Evolutionary conservation across 2,329 filamentous ascomycete genomes (phyloP), one percentile per base, ranked within the genome.

Genomic region (Neonectria sp.): DNA sequence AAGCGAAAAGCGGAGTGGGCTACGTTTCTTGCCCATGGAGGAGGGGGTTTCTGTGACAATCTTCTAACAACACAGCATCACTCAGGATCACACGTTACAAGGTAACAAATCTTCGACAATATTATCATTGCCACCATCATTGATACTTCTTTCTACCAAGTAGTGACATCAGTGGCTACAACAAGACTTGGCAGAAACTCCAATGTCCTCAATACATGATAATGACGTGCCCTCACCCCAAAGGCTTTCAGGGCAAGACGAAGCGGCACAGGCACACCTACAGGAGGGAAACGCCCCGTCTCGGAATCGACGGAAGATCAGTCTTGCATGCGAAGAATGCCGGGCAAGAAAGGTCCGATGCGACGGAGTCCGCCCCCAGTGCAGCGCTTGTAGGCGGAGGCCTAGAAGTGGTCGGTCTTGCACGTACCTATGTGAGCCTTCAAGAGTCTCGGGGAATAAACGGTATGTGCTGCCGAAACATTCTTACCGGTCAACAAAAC

Each of bases 281-380:
- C 13, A 43, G 15, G 15, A 43, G 40, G 40, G 40, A n/a, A 43
- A 17, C 12, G 40, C 15, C 3, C 40, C 40, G 12, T 43, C 40
- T 43, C 40, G 40, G 8, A 43, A 43, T 17, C 40, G 40, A 43
- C 40, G 15, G 40, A 43, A 43, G 40, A 43, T n/a, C 15, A 43
- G 40, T n/a, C 40, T 43, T 43, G 40, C 40, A 43, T 43, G 40
- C 40, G 40, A 43, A 43, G 40, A 43, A 43, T 43, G 40, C 40
- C 40, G 40, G 13, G 40, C 40, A 43, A 43, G 40, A 43, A 43
- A 43, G 15, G 40, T 43, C 40, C 40, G 40, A 43, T 43, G 40
- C 40, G 40, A 43, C 21, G 40, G 40, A n/a, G 15, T 21, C 40
- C 40, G 40, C 40, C 40, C 40, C 40, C 40, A 43, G 40, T 43